Evolutionary conservation across 2,329 filamentous ascomycete genomes (phyloP), one percentile per base, ranked within the genome.

Genomic region (Trichoderma endophyticum): DNA sequence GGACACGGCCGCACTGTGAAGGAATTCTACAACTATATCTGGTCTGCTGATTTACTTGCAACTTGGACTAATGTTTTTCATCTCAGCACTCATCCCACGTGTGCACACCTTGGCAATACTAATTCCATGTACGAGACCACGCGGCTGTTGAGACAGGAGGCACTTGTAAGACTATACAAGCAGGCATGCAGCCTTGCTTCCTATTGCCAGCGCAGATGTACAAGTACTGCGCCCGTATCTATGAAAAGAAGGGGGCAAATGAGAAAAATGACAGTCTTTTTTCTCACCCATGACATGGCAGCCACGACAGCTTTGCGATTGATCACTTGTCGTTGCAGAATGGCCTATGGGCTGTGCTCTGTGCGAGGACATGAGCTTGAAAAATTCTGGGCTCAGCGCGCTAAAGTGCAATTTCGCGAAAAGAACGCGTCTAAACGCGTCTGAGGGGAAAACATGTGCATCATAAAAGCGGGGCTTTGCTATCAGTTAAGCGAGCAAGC

Each of bases 401-500:
- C 60, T 64, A 71, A 71, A 64, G 34, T 30, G 24, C 28, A 59
- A 64, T 43, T 63, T 43, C 68, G 68, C 68, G 68, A 71, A 64
- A 71, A 14, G 24, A 21, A 60, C 69, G 69, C 69, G 61, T 65
- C 61, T 60, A 32, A 36, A 71, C 60, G 69, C 69, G 69, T 65
- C 26, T 39, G 61, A 32, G 34, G 54, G 69, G 59, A n/a, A 48
- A 71, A 65, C 60, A 51, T 64, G 51, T 21, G 60, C 69, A 64
- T 70, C 66, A 64, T 71, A 71, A 63, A 71, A 39, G 60, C 60
- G 68, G 68, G 60, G 51, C 51, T 21, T 4, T n/a, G 18, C 48
- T 59, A 54, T 65, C 61, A 71, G 34, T 28, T 71, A 71, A 66
- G 69, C 69, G 54, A 71, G 60, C 64, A 30, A 57, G 51, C 64